Conservation (phyloP, 2,329 filamentous ascomycete species). For the Lachnellula cervina region DNA sequence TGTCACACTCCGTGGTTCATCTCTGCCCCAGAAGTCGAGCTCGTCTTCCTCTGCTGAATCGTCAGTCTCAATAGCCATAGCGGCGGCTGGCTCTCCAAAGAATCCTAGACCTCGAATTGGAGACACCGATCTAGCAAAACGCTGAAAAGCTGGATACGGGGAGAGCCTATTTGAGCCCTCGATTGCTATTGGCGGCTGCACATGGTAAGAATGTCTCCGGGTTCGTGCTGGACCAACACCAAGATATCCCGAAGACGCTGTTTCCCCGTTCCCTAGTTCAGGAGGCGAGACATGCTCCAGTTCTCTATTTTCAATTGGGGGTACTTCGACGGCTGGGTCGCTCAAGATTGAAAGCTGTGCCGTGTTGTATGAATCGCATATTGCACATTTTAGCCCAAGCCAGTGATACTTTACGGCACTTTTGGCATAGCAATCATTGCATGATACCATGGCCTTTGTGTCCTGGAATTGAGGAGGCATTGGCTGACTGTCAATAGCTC, state of each 20-base stretch:
- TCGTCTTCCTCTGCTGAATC: constrained; percentile 46
- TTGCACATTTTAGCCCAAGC: constrained; percentile 83
- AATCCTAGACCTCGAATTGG: constrained; percentile 30
- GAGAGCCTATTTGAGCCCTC: constrained; percentile 17
- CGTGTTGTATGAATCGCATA: constrained; percentile 67
- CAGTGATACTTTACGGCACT: constrained; percentile 88
- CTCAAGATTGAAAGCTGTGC: constrained; percentile 59
- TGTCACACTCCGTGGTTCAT: constrained; percentile 35
- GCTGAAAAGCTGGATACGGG: constrained; percentile 22
- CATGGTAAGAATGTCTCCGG: constrained; percentile 30
- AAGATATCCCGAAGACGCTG: constrained; percentile 5
- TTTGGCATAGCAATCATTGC: constrained; percentile 90
- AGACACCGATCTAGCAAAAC: constrained; percentile 32
- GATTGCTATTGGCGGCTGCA: constrained; percentile 11
- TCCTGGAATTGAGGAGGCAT: constrained; percentile 83
- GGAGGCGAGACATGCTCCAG: constrained; percentile 14
- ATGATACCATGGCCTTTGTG: constrained; percentile 78
- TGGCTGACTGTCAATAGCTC: constrained; percentile 80
- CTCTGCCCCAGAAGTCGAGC: constrained; percentile 43
- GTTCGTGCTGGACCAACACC: constrained; percentile 13
- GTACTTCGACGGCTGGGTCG: constrained; percentile 28
- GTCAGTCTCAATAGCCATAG: constrained; percentile 42
- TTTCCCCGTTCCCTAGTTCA: constrained; percentile 16
- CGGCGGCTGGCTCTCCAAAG: constrained; percentile 14
- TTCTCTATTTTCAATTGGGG: constrained; percentile 21